Evolutionary conservation across 1,284 basidiomycete genomes (phyloP).

Genomic region (Sphaerobolus stellatus): DNA sequence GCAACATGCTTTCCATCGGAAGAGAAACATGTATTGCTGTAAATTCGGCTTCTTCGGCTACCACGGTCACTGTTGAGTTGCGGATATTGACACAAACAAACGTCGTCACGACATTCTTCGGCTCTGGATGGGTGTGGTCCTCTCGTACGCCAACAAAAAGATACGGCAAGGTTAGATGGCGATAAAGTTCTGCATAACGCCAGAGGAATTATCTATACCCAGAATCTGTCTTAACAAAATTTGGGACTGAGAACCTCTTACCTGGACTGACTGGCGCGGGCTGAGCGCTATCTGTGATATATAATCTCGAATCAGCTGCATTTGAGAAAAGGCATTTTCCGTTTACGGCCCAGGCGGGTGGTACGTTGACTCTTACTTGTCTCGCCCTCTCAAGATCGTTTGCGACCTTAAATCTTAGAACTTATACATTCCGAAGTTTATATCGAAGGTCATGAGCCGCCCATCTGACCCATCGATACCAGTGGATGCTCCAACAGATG

Average conservation of each 20-base stretch:
- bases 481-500: too few species aligned
- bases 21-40: slow-evolving; percentile 63
- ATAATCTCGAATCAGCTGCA: slow-evolving; percentile 49
- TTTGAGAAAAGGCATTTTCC: slow-evolving; percentile 50
- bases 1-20: slow-evolving; percentile 63
- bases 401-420: too few species aligned
- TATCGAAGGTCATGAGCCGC: too few species aligned
- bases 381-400: too few species aligned
- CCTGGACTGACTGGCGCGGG: slow-evolving; percentile 63
- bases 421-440: too few species aligned
- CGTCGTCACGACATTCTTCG: slow-evolving; percentile 53
- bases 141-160: slow-evolving; percentile 60
- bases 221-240: slow-evolving; percentile 40
- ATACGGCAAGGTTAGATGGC: slow-evolving; percentile 36
- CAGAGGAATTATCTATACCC: too few species aligned
- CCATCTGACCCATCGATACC: too few species aligned
- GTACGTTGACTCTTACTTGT: too few species aligned
- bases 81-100: slow-evolving; percentile 55
- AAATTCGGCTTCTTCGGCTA: slow-evolving; percentile 62
- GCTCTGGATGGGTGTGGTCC: slow-evolving; percentile 61
- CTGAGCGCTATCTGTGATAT: slow-evolving; percentile 37
- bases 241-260: slow-evolving; percentile 30
- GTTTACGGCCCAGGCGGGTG: slow-evolving; percentile 30
- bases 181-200: slow-evolving; percentile 57
- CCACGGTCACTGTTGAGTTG: slow-evolving; percentile 38